Evolutionary conservation across 176 grass and related monocot species (phyloP).

Genomic region (Zea mays): DNA sequence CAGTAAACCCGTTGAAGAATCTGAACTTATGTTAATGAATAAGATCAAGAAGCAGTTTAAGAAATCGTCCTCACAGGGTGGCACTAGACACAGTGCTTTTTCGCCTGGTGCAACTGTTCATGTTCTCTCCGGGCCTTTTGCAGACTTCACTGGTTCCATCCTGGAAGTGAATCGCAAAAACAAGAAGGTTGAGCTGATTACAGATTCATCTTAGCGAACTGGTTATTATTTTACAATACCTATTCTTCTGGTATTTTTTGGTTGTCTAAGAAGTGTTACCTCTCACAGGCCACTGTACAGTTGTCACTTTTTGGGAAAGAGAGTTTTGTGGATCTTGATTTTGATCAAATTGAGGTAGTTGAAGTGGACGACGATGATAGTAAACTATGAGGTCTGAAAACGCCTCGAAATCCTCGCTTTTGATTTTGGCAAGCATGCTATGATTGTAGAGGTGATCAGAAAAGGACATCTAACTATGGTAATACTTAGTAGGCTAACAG

Average conservation of each 20-base stretch:
- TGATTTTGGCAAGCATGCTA: neutral
- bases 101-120: conserved; percentile 56
- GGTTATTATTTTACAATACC: neutral
- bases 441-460: neutral
- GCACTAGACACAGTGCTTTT: conserved; percentile 30
- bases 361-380: conserved; percentile 24
- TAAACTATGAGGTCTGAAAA: conserved; percentile 21
- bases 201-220: neutral
- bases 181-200: conserved; percentile 58
- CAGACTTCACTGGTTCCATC: conserved; percentile 68
- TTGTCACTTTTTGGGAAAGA: conserved; percentile 82
- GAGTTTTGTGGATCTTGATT: conserved; percentile 78
- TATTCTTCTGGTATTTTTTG: conserved; percentile 25
- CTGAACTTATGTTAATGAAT: conserved; percentile 52
- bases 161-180: conserved; percentile 64
- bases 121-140: conserved; percentile 69
- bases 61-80: conserved; percentile 41
- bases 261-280: conserved; percentile 35
- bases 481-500: neutral
- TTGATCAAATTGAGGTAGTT: conserved; percentile 73
- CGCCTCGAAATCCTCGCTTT: neutral
- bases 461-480: neutral
- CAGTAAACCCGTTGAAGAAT: conserved; percentile 42
- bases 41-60: conserved; percentile 47
- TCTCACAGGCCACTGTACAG: conserved; percentile 63